Evolutionary conservation across 2,329 filamentous ascomycete genomes (phyloP), one percentile per base, ranked within the genome.

Genomic region (Ceratocystis ficicola): DNA sequence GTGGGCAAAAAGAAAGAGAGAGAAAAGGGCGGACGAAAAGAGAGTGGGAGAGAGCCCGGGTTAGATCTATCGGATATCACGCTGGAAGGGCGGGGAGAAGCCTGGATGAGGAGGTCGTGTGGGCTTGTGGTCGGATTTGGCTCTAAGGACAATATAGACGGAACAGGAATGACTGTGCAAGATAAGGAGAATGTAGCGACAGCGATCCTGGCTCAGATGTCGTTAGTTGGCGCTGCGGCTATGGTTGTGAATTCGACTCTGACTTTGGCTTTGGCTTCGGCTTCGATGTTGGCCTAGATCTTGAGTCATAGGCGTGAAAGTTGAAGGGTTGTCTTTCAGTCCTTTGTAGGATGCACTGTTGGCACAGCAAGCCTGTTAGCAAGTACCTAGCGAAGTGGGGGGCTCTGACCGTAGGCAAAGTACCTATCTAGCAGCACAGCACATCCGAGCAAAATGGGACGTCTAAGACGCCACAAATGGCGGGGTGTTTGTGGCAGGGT

Each of bases 1-100:
- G 67, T 76, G 74, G 74, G 71, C 72, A 36, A 17, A 28, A 48
- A 25, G 32, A 20, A 25, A 30, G 60, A 48, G 17, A 28, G 6
- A 32, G 52, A 55, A 52, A 44, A 36, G 17, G 3, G 25, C n/a
- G 25, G 44, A 44, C 25, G 57, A 41, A 32, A 52, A 12, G 30
- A 65, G 15, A 59, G 52, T 6, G 22, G 5, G 17, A 36, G 52
- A 20, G 36, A 48, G 28, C 2, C 10, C 6, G 12, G n/a, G n/a
- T 52, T 25, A 15, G 48, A 3, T 28, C 48, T 52, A 52, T 52
- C 36, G 15, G 36, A 28, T 28, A 20, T 12, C 48, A 12, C 48
- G 6, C 48, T 22, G 48, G 48, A 52, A 25, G 48, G 20, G 20
- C 20, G 48, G 25, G 48, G 48, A 52, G 20, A 25, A 25, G 48